phyloP scores from a whole-genome alignment of 2,329 filamentous ascomycete genomes.

The Pleochaeta shiraiana region DNA sequence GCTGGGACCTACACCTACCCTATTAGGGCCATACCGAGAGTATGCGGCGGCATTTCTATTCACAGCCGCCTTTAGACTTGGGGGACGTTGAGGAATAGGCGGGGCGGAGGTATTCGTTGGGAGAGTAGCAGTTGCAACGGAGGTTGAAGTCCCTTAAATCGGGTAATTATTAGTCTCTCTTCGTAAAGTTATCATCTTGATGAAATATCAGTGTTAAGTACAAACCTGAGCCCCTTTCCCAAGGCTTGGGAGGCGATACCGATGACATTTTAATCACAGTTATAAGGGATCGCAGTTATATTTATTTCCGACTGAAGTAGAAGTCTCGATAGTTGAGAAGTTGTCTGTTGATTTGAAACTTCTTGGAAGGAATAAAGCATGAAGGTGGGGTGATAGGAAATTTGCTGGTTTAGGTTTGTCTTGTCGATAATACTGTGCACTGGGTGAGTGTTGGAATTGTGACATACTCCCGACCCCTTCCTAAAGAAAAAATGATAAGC shows the following conservation, averaged over 20 bases:
- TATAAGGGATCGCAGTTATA: too few species aligned
- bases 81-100: constrained; percentile 59
- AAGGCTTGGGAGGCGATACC: constrained; percentile 88
- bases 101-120: constrained; percentile 30
- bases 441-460: too few species aligned
- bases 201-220: constrained; percentile 15
- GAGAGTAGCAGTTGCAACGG: constrained; percentile 18
- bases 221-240: constrained; percentile 43
- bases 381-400: too few species aligned
- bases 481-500: too few species aligned
- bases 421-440: too few species aligned
- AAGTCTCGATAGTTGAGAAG: too few species aligned
- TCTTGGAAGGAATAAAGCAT: too few species aligned
- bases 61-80: constrained; percentile 54
- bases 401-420: too few species aligned
- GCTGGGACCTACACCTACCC: constrained; percentile 24
- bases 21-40: constrained; percentile 36
- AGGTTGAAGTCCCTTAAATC: constrained; percentile 14
- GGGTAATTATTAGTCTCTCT: not conserved
- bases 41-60: constrained; percentile 80
- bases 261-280: constrained; percentile 25
- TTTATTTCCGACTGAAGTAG: too few species aligned
- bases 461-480: too few species aligned
- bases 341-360: too few species aligned
- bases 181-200: constrained; percentile 6